phyloP scores from a whole-genome alignment of 2,329 filamentous ascomycete genomes.

The Aspergillus arachidicola region DNA sequence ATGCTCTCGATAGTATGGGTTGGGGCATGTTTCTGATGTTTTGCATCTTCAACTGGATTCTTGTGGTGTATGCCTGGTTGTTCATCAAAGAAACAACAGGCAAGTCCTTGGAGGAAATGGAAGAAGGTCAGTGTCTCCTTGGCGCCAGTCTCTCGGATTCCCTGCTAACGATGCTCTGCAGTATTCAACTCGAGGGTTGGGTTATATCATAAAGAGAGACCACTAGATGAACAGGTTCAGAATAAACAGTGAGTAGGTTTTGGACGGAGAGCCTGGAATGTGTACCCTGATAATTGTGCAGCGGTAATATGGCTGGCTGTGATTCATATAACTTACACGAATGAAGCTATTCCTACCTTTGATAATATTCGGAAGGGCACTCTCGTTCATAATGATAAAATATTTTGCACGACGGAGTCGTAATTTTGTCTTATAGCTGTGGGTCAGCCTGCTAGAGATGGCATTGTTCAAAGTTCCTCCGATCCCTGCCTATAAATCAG shows the following conservation, averaged over 20 bases:
- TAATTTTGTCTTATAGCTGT: too few species aligned
- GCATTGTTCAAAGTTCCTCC: too few species aligned
- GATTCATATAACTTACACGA: neutral
- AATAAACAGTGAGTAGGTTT: neutral
- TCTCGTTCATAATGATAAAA: neutral
- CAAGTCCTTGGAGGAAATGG: constrained; percentile 44
- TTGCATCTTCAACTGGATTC: constrained; percentile 38
- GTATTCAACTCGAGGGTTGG: constrained; percentile 6
- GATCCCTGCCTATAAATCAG: too few species aligned
- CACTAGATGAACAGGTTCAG: neutral
- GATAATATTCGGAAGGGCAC: neutral
- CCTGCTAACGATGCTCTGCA: neutral
- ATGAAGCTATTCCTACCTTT: neutral
- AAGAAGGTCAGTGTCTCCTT: constrained; percentile 20
- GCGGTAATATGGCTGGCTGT: neutral
- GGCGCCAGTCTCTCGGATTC: too few species aligned
- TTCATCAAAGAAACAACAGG: constrained; percentile 46
- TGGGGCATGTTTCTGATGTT: constrained; percentile 46
- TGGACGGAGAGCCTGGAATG: neutral
- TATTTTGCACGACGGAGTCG: neutral
- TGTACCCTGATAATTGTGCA: neutral
- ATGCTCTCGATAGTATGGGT: constrained; percentile 44
- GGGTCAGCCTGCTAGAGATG: too few species aligned
- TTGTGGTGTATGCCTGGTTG: constrained; percentile 36
- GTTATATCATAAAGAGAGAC: neutral